phyloP scores from a whole-genome alignment of 2,329 filamentous ascomycete species.

The Ceratocystis variospora region DNA sequence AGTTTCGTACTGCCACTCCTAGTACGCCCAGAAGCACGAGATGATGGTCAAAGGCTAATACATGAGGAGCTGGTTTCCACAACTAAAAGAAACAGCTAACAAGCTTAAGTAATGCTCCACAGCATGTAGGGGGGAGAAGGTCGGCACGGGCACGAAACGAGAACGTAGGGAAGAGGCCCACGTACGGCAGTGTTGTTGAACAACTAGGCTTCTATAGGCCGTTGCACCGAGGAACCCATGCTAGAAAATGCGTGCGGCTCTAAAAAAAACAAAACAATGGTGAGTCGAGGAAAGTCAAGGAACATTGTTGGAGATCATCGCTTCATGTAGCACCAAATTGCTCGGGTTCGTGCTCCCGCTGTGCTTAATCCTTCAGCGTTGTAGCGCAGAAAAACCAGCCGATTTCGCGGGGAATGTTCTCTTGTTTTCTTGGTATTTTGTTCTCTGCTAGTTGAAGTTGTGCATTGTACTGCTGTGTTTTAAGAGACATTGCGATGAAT shows the following conservation, averaged over 20 bases:
- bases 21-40: background rate
- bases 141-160: background rate
- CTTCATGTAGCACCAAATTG: slow-evolving; percentile 1
- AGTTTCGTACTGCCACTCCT: background rate
- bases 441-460: too few species aligned
- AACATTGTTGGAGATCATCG: background rate
- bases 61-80: background rate
- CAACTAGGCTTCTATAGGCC: background rate
- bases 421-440: background rate
- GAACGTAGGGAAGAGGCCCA: background rate
- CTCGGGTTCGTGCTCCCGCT: slow-evolving; percentile 6
- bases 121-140: background rate
- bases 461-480: too few species aligned
- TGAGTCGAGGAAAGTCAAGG: background rate
- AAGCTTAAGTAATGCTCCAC: background rate
- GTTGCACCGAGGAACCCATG: background rate
- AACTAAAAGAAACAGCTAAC: background rate
- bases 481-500: too few species aligned
- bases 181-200: background rate
- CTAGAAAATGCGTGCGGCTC: background rate
- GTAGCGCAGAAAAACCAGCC: background rate
- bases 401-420: background rate
- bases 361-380: slow-evolving; percentile 3
- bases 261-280: background rate
- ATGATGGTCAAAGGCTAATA: background rate